Evolutionary conservation across 2,329 filamentous ascomycete genomes (phyloP).

Genomic region (Penicillium sp.): DNA sequence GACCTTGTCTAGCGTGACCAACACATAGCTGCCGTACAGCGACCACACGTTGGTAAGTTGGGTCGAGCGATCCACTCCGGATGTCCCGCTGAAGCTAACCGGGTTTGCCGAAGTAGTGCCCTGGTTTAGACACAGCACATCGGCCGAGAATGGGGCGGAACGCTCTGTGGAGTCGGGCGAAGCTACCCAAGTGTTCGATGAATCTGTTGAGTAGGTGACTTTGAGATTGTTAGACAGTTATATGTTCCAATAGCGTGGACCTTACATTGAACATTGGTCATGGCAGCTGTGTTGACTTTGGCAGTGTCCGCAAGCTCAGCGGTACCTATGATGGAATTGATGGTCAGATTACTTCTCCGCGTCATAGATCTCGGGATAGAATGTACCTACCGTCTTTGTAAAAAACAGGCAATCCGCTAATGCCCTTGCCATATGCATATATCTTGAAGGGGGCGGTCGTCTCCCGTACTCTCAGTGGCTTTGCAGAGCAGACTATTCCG

Average conservation of each 20-base stretch:
- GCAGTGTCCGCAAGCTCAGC: constrained; percentile 10
- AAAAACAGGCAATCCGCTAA: constrained; percentile 17
- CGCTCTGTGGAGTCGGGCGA: constrained; percentile 1
- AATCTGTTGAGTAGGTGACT: constrained; percentile 3
- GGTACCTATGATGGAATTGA: constrained; percentile 1
- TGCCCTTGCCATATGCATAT: constrained; percentile 15
- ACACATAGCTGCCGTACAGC: constrained; percentile 15
- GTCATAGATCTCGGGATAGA: neutral
- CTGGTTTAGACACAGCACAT: constrained; percentile 9
- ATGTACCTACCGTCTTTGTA: constrained; percentile 11
- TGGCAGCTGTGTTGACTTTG: constrained; percentile 1
- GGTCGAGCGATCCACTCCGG: neutral
- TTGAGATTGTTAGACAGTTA: neutral
- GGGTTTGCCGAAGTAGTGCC: constrained; percentile 1
- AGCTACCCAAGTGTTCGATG: constrained; percentile 11
- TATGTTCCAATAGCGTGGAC: neutral
- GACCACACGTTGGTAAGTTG: constrained; percentile 16
- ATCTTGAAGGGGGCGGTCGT: constrained; percentile 8
- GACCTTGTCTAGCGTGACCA: constrained; percentile 10
- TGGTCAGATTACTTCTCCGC: neutral
- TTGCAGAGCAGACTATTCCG: constrained; percentile 6
- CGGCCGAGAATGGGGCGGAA: constrained; percentile 1
- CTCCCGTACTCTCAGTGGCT: constrained; percentile 8
- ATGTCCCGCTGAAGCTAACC: constrained; percentile 7
- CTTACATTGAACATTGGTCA: constrained; percentile 14